Percentiles rank a stretch among this genome's conserved stretches.
phyloP scores from a whole-genome alignment of 208 protist genomes.

The Trypanosoma boissoni region DNA sequence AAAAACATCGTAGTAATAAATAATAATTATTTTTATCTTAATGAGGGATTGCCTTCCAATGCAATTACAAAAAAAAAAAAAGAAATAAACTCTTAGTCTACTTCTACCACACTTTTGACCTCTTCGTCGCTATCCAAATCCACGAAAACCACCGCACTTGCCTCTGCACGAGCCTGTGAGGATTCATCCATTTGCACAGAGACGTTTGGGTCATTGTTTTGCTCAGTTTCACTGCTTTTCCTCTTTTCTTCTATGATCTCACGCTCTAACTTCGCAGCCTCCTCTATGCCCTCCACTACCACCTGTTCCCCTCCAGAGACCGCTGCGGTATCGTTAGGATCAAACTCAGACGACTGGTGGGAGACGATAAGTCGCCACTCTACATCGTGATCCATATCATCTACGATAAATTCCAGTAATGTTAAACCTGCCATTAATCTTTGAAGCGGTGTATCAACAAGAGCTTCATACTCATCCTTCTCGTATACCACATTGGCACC shows the following conservation, averaged over 20 bases:
- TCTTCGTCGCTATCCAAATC: constrained; percentile 13
- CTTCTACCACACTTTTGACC: constrained; percentile 22
- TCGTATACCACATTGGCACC: constrained; percentile 67
- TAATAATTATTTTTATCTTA: too few species aligned
- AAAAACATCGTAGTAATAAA: too few species aligned
- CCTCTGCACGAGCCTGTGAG: too few species aligned
- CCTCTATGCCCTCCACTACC: neutral
- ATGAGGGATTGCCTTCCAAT: too few species aligned
- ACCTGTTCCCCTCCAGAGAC: constrained; percentile 2
- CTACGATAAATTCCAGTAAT: constrained; percentile 45
- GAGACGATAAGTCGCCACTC: constrained; percentile 58
- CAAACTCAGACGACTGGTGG: constrained; percentile 10
- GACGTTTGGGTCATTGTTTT: neutral
- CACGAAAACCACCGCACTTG: neutral
- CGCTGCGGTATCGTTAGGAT: neutral
- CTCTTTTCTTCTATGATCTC: constrained; percentile 4
- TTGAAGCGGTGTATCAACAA: constrained; percentile 32
- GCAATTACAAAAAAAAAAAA: neutral
- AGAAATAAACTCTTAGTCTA: neutral
- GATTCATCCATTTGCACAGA: too few species aligned
- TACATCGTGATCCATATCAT: constrained; percentile 58
- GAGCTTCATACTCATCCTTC: constrained; percentile 65
- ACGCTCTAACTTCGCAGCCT: constrained; percentile 8
- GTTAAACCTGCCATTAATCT: constrained; percentile 9
- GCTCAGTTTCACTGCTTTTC: neutral